A percentile compares a stretch with the other conserved stretches of the same genome.
Conservation (phyloP, 2,329 filamentous ascomycete species). For the Xylariaceae sp. region DNA sequence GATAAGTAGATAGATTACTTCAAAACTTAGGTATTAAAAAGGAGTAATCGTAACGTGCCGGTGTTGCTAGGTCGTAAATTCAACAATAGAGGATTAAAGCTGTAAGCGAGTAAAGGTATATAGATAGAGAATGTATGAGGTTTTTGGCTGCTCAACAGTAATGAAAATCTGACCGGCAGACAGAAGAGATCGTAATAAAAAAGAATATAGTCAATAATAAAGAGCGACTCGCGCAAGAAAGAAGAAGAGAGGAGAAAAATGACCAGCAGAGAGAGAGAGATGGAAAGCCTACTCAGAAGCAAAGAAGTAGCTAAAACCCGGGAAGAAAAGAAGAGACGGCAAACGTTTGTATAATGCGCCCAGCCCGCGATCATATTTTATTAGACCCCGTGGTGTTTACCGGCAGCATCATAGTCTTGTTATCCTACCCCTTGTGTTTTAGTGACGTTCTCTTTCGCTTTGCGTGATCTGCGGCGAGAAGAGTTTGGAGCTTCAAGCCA, state of each 20-base stretch:
- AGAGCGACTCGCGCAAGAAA: slow-evolving; percentile 26
- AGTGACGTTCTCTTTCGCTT: slow-evolving; percentile 7
- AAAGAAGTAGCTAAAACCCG: slow-evolving; percentile 17
- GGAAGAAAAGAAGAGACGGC: slow-evolving; percentile 16
- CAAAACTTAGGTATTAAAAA: not conserved
- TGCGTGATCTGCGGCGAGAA: slow-evolving; percentile 23
- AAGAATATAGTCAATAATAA: slow-evolving; percentile 1
- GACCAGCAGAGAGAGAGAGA: slow-evolving; percentile 21
- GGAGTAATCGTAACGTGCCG: not conserved
- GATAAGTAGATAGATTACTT: not conserved
- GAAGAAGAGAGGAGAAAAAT: slow-evolving; percentile 25
- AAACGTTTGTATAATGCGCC: not conserved
- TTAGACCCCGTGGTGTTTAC: slow-evolving; percentile 24
- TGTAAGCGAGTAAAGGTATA: not conserved
- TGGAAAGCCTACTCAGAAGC: slow-evolving; percentile 17
- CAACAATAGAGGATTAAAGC: not conserved
- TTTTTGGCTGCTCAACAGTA: slow-evolving; percentile 24
- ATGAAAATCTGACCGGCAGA: slow-evolving; percentile 31
- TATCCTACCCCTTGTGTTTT: not conserved
- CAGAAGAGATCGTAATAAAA: slow-evolving; percentile 9
- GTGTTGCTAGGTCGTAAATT: not conserved
- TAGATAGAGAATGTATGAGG: not conserved
- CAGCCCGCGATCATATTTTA: slow-evolving; percentile 27
- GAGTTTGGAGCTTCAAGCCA: slow-evolving; percentile 13
- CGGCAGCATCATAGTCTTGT: slow-evolving; percentile 19